Percentiles rank a stretch among this genome's conserved stretches.
phyloP scores from a whole-genome alignment of 305 asterid species.

The Fraxinus albicans region DNA sequence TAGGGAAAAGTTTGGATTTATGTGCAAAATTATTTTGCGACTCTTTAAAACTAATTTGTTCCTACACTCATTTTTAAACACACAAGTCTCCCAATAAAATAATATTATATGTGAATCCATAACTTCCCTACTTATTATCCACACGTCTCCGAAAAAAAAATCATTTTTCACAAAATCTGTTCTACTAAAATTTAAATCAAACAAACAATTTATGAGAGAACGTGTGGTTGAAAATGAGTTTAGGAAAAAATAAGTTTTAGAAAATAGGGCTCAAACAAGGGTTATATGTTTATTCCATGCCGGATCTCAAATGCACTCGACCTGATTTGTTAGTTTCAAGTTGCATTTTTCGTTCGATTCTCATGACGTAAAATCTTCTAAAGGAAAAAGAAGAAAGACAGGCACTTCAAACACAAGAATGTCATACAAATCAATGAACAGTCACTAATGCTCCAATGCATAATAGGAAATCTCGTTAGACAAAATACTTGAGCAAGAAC shows the following conservation, averaged over 20 bases:
- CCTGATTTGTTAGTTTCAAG: background rate
- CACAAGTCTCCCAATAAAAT: background rate
- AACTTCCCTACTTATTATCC: background rate
- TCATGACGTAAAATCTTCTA: background rate
- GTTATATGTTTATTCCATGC: background rate
- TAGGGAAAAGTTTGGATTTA: background rate
- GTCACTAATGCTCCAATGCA: background rate
- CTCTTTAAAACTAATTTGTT: background rate
- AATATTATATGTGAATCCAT: background rate
- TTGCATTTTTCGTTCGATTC: background rate
- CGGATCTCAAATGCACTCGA: background rate
- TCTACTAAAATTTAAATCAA: too few species aligned
- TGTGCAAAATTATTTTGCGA: background rate
- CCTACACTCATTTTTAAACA: background rate
- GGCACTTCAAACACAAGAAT: background rate
- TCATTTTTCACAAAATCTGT: background rate
- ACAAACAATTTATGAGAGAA: too few species aligned
- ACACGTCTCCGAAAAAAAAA: background rate
- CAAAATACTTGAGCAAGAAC: background rate
- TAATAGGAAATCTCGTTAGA: background rate
- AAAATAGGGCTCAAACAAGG: background rate
- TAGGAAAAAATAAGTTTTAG: background rate
- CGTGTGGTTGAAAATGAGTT: background rate
- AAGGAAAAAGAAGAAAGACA: background rate
- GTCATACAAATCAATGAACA: background rate